A percentile compares a stretch with the other conserved stretches of the same genome.
These are phyloP conservation scores for Nemania sp. DNA, from an alignment of 2,329 filamentous ascomycete species.

Conservation along the genomic window DNA sequence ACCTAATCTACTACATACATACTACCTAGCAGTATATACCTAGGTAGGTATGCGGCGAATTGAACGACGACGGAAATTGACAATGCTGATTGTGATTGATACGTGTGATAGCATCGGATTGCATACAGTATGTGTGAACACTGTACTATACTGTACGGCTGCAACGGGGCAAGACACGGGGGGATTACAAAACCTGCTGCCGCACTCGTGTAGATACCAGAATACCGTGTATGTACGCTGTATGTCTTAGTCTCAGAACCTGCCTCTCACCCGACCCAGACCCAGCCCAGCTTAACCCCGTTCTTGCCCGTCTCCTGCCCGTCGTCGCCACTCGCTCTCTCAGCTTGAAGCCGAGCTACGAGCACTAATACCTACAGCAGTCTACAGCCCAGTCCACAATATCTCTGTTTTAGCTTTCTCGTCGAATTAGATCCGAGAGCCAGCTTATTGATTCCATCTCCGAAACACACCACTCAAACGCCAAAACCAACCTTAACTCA, in stretches of 20 bases:
- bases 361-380: not conserved
- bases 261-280: too few relatives aligned
- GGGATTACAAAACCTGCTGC: constrained; percentile 5
- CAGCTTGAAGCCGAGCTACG: constrained; percentile 20
- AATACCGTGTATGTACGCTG: too few relatives aligned
- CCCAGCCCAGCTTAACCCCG: not conserved
- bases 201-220: not conserved
- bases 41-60: too few relatives aligned
- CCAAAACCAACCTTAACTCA: not conserved
- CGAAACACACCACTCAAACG: constrained; percentile 23
- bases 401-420: not conserved
- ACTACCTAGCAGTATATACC: too few relatives aligned
- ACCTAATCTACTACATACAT: not conserved
- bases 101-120: too few relatives aligned
- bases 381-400: not conserved
- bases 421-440: constrained; percentile 6
- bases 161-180: too few relatives aligned
- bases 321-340: constrained; percentile 21
- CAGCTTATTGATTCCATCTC: constrained; percentile 26
- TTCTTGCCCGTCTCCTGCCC: too few relatives aligned
- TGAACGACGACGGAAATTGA: too few relatives aligned
- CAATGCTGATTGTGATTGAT: too few relatives aligned
- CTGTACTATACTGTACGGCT: not conserved
- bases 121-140: too few relatives aligned
- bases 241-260: not conserved